phyloP scores from a whole-genome alignment of 2,329 filamentous ascomycete genomes.

The Sporothrix brunneoviolacea region DNA sequence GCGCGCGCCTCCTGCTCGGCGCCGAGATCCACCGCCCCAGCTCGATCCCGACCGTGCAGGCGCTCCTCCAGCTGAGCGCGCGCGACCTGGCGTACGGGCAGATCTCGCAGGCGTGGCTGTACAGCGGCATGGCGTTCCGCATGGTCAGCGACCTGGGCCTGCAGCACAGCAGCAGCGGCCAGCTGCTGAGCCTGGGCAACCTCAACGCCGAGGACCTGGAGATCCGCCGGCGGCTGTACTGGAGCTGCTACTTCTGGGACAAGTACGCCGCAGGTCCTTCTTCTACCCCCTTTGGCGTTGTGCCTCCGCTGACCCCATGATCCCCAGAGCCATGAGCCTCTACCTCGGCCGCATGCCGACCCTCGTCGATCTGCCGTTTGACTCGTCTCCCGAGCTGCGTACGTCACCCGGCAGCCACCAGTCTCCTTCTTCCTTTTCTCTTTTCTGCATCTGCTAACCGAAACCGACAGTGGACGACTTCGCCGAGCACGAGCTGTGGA shows the following conservation, averaged over 20 bases:
- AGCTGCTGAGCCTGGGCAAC: slow-evolving; percentile 18
- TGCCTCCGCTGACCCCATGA: too few relatives aligned
- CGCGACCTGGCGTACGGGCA: slow-evolving; percentile 24
- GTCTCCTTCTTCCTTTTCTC: too few relatives aligned
- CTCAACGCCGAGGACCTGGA: slow-evolving; percentile 22
- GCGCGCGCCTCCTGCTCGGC: slow-evolving; percentile 23
- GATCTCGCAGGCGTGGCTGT: slow-evolving; percentile 26
- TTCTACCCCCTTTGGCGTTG: too few relatives aligned
- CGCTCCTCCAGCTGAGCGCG: slow-evolving; percentile 25
- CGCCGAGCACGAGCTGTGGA: slow-evolving; percentile 18
- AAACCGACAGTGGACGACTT: slow-evolving; percentile 21
- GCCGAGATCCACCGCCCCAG: slow-evolving; percentile 24
- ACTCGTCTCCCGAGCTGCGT: slow-evolving; percentile 9
- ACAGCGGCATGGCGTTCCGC: slow-evolving; percentile 27
- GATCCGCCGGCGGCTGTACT: slow-evolving; percentile 22
- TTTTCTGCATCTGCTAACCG: too few relatives aligned
- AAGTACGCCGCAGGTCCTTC: too few relatives aligned
- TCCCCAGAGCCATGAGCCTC: slow-evolving; percentile 22
- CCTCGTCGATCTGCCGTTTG: slow-evolving; percentile 11
- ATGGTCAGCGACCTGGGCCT: slow-evolving; percentile 25
- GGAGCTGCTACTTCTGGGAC: slow-evolving; percentile 27
- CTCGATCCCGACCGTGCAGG: slow-evolving; percentile 25
- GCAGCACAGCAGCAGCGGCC: slow-evolving; percentile 21
- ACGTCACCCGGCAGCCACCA: too few relatives aligned
- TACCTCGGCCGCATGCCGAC: slow-evolving; percentile 23